These are phyloP conservation scores for Nannizziopsis barbatae DNA, from an alignment of 2,329 filamentous ascomycete genomes.

Conservation along the genomic window DNA sequence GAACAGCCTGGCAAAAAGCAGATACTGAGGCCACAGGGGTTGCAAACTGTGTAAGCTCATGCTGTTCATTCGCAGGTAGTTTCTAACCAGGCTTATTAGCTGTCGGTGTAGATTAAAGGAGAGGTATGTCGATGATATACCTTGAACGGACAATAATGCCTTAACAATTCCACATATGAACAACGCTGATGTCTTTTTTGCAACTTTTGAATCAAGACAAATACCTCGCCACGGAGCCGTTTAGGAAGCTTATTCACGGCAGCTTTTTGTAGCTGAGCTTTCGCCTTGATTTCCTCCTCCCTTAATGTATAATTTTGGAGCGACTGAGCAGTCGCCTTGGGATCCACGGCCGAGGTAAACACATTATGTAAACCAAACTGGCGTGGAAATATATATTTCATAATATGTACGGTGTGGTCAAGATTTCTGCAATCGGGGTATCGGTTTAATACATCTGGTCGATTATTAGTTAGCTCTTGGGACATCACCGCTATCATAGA, in stretches of 20 bases:
- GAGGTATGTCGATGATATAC: conserved; percentile 23
- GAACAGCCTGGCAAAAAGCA: conserved; percentile 69
- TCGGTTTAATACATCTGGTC: conserved; percentile 67
- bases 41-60: conserved; percentile 47
- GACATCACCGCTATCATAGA: neutral
- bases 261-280: conserved; percentile 17
- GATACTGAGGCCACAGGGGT: conserved; percentile 61
- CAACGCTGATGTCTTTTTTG: conserved; percentile 63
- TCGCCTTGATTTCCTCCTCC: conserved; percentile 60
- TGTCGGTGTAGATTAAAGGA: neutral
- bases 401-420: conserved; percentile 54
- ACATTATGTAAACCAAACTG: conserved; percentile 87
- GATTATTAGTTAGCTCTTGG: neutral
- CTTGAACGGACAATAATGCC: conserved; percentile 62
- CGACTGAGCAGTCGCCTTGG: conserved; percentile 54
- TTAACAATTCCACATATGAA: conserved; percentile 65
- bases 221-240: conserved; percentile 50
- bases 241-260: conserved; percentile 26
- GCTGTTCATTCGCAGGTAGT: conserved; percentile 13
- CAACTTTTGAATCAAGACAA: conserved; percentile 53
- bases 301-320: conserved; percentile 78
- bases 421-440: conserved; percentile 41
- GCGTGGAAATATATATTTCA: conserved; percentile 89
- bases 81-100: conserved; percentile 20
- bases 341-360: conserved; percentile 62